Evolutionary conservation across 768 basidiomycete species (phyloP).

Genomic region (Pholiota microspora): DNA sequence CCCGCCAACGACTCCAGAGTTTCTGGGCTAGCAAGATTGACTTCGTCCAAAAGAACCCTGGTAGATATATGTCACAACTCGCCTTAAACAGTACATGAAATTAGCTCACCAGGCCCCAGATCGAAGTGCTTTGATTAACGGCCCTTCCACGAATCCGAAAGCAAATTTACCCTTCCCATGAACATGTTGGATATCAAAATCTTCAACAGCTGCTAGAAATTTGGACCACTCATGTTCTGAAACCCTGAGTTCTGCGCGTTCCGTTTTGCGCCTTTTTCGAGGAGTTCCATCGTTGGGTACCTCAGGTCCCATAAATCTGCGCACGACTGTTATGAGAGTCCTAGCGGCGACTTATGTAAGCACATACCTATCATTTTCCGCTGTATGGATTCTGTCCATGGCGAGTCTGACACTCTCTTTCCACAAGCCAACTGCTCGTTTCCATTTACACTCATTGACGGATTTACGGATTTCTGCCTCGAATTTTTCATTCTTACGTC

Average conservation of each 20-base stretch:
- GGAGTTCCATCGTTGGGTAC: constrained; percentile 39
- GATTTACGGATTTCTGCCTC: constrained; percentile 81
- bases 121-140: constrained; percentile 86
- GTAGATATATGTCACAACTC: constrained; percentile 2
- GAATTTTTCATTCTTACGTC: constrained; percentile 85
- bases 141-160: constrained; percentile 94
- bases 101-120: constrained; percentile 82
- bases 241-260: constrained; percentile 33
- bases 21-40: constrained; percentile 92
- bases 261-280: constrained; percentile 70
- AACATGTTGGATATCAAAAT: constrained; percentile 90
- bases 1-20: constrained; percentile 90
- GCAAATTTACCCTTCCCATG: constrained; percentile 86
- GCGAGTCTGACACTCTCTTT: constrained; percentile 72
- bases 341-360: background rate
- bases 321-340: constrained; percentile 2
- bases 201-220: constrained; percentile 66
- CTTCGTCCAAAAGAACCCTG: constrained; percentile 94
- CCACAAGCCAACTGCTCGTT: constrained; percentile 80
- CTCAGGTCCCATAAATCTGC: constrained; percentile 8
- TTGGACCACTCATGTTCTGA: constrained; percentile 60
- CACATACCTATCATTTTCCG: constrained; percentile 26
- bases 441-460: constrained; percentile 83
- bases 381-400: constrained; percentile 51
- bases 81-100: background rate